These are phyloP conservation scores for Cryphonectria nitschkei DNA, from an alignment of 2,329 filamentous ascomycete species.

Conservation along the genomic window DNA sequence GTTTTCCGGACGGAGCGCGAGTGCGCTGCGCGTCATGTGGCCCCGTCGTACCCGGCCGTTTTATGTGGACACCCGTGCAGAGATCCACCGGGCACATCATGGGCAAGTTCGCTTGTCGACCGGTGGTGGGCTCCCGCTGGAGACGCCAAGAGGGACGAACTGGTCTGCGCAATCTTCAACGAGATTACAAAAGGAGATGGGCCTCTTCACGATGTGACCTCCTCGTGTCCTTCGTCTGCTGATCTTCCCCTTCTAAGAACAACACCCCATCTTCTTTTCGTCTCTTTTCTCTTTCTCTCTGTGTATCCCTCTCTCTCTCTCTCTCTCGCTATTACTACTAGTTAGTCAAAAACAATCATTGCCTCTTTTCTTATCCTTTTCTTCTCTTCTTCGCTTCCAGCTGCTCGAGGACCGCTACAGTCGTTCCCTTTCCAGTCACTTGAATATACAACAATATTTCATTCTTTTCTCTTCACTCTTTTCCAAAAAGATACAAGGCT, in stretches of 20 bases:
- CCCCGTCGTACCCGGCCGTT: slow-evolving; percentile 15
- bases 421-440: slow-evolving; percentile 22
- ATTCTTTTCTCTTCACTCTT: slow-evolving; percentile 19
- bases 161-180: slow-evolving; percentile 22
- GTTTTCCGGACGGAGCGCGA: slow-evolving; percentile 13
- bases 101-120: slow-evolving; percentile 23
- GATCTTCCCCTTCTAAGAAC: background rate
- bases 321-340: slow-evolving; percentile 14
- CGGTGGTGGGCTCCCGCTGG: slow-evolving; percentile 17
- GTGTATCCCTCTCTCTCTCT: slow-evolving; percentile 13
- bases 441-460: slow-evolving; percentile 1
- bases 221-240: background rate
- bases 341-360: slow-evolving; percentile 17
- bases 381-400: slow-evolving; percentile 9
- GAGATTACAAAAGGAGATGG: slow-evolving; percentile 30
- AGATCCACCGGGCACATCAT: slow-evolving; percentile 25
- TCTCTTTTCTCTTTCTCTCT: background rate
- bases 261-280: slow-evolving; percentile 1
- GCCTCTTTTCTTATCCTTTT: background rate
- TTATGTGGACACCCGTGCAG: slow-evolving; percentile 20
- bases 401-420: slow-evolving; percentile 26
- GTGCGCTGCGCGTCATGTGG: slow-evolving; percentile 17
- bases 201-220: slow-evolving; percentile 14
- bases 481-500: slow-evolving; percentile 7
- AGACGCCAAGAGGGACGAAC: slow-evolving; percentile 19